Evolutionary conservation across 73 alveolate genomes (phyloP), one percentile per base, ranked within the genome.

Genomic region (Paramecium primaurelia): DNA sequence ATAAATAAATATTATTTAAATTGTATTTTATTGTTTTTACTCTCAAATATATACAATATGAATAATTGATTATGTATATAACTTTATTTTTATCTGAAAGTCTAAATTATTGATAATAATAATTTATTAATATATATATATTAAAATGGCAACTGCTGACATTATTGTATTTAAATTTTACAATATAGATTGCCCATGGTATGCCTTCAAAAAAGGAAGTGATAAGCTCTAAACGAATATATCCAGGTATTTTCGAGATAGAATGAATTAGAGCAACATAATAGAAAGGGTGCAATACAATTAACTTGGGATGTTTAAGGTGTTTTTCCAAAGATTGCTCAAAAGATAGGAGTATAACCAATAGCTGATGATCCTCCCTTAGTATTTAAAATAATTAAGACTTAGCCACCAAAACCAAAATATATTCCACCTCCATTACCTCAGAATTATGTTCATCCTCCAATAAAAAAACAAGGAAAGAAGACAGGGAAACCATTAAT

Each of bases 361-460:
- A 28, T 64, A 12, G 54, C 84, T 25, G 84, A 64, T 64, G 84
- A 64, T 64, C 84, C 84, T 32, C 84, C 84, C 8, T 64, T 64
- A 32, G 84, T 64, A 64, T 12, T 1, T 28, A 12, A 28, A 9
- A 64, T 64, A 8, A 10, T 32, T 64, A 32, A 32, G 51, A 64
- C 6, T 28, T 42, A 64, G 84, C 84, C 84, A 25, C 84, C 84
- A 32, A 64, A 64, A 64, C 84, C 84, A 28, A 64, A 64, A 34
- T 64, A 64, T 64, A 64, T 64, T 25, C 84, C 84, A 64, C 84
- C 84, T 14, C 47, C 84, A 64, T 34, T 64, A 28, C 84, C 84
- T 64, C 12, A 64, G 47, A 64, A 64, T 34, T 64, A 64, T 28
- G 84, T 64, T 64, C 84, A 40, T 64, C 84, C 84, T 12, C 84